phyloP scores from a whole-genome alignment of 78 protist species.

The Cavenderia fasciculata region DNA sequence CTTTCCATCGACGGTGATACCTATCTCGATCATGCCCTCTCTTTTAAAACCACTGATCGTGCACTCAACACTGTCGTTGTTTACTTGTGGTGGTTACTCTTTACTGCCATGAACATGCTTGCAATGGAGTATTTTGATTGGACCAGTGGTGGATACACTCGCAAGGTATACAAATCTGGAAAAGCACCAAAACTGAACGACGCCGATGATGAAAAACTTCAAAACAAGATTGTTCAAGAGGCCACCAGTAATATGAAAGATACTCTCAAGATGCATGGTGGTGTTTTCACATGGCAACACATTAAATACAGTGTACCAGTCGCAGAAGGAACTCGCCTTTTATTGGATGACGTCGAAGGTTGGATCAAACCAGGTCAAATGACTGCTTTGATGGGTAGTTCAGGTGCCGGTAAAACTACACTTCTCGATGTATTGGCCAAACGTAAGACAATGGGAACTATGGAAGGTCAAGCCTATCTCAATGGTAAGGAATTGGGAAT shows the following conservation, averaged over 20 bases:
- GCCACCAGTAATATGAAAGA: conserved; percentile 72
- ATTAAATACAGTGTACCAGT: conserved; percentile 70
- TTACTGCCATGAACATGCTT: conserved; percentile 29
- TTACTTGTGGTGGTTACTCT: conserved; percentile 49
- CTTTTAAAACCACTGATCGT: conserved; percentile 20
- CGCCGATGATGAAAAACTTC: conserved; percentile 61
- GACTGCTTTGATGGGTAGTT: conserved; percentile 88
- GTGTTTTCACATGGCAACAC: conserved; percentile 61
- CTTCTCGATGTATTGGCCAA: conserved; percentile 88
- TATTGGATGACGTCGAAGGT: conserved; percentile 57
- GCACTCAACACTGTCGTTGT: conserved; percentile 13
- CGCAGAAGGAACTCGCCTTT: conserved; percentile 22
- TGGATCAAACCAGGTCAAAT: conserved; percentile 79
- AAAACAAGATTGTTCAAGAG: conserved; percentile 54
- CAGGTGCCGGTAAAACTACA: conserved; percentile 89
- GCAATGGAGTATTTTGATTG: conserved; percentile 63
- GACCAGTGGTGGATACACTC: conserved; percentile 77
- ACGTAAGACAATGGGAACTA: conserved; percentile 82
- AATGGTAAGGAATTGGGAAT: conserved; percentile 82
- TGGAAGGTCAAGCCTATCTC: conserved; percentile 70
- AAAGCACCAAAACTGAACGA: conserved; percentile 75
- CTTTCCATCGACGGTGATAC: conserved; percentile 1
- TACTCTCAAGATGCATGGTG: conserved; percentile 58
- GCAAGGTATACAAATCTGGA: conserved; percentile 66
- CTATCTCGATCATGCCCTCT: conserved; percentile 9